Evolutionary conservation across 495 filamentous ascomycete species (phyloP).

Genomic region (Penicillium desertorum): DNA sequence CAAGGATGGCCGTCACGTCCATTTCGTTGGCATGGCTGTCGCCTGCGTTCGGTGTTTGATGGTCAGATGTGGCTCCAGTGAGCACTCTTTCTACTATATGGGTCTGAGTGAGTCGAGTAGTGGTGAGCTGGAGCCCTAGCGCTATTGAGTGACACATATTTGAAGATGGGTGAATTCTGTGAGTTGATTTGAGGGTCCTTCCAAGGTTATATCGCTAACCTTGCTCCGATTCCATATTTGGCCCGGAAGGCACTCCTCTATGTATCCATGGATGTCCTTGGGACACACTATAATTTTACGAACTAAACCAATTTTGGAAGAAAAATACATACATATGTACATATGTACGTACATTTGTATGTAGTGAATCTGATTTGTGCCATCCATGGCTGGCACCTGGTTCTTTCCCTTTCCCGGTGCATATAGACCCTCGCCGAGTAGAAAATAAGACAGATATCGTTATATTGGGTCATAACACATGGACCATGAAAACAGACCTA

Average conservation of each 20-base stretch:
- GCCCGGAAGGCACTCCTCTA: neutral
- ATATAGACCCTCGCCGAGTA: neutral
- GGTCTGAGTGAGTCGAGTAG: neutral
- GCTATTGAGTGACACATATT: neutral
- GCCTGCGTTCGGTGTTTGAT: neutral
- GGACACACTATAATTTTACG: neutral
- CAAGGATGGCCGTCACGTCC: neutral
- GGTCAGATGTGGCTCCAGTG: neutral
- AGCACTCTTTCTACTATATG: neutral
- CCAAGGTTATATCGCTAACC: neutral
- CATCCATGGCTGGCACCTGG: neutral
- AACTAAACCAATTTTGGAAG: neutral
- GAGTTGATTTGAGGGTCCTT: neutral
- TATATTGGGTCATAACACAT: neutral
- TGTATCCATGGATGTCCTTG: neutral
- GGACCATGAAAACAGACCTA: neutral
- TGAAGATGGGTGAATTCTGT: neutral
- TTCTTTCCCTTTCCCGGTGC: neutral
- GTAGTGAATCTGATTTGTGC: neutral
- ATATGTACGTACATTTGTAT: too few species aligned
- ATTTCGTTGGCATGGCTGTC: neutral
- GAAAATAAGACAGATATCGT: neutral
- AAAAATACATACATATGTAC: neutral
- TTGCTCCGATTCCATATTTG: slow-evolving; percentile 1
- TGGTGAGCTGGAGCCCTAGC: too few species aligned